These are phyloP conservation scores for Aureoboletus auriporus DNA, from an alignment of 768 basidiomycete genomes.

Conservation along the genomic window DNA sequence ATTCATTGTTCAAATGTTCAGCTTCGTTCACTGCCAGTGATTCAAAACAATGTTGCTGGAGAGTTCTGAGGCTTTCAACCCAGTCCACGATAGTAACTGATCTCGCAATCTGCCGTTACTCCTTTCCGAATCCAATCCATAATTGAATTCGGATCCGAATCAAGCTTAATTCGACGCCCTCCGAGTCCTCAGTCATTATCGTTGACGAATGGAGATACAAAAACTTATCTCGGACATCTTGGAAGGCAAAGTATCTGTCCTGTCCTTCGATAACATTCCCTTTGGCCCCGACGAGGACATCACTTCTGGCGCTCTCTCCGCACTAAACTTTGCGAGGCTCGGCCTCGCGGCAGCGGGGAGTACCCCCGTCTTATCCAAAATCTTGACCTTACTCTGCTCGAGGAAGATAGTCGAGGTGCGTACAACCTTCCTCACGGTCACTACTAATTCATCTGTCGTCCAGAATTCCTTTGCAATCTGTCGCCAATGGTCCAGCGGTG, in stretches of 20 bases:
- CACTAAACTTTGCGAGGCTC: conserved; percentile 54
- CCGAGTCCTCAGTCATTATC: neutral
- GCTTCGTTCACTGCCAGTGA: neutral
- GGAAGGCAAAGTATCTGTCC: conserved; percentile 31
- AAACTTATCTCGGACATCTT: conserved; percentile 15
- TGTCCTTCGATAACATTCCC: conserved; percentile 41
- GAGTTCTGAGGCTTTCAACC: neutral
- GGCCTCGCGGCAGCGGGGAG: conserved; percentile 29
- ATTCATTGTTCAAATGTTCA: no score
- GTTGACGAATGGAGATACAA: conserved; percentile 9
- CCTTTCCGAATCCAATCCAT: conserved; percentile 8
- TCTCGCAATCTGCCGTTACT: conserved; percentile 3
- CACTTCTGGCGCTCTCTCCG: conserved; percentile 53
- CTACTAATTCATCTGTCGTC: neutral
- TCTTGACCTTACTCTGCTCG: conserved; percentile 10
- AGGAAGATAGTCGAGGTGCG: conserved; percentile 19
- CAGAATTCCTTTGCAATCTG: conserved; percentile 54
- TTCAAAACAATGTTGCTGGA: neutral
- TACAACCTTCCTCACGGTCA: neutral
- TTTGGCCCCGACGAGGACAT: conserved; percentile 27
- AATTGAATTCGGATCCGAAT: no score
- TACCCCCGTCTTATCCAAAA: conserved; percentile 5
- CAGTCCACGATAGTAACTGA: neutral
- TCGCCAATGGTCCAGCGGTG: conserved; percentile 39
- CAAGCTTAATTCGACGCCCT: neutral